Evolutionary conservation across 2,329 filamentous ascomycete genomes (phyloP).

Genomic region (Colletotrichum spinosum): DNA sequence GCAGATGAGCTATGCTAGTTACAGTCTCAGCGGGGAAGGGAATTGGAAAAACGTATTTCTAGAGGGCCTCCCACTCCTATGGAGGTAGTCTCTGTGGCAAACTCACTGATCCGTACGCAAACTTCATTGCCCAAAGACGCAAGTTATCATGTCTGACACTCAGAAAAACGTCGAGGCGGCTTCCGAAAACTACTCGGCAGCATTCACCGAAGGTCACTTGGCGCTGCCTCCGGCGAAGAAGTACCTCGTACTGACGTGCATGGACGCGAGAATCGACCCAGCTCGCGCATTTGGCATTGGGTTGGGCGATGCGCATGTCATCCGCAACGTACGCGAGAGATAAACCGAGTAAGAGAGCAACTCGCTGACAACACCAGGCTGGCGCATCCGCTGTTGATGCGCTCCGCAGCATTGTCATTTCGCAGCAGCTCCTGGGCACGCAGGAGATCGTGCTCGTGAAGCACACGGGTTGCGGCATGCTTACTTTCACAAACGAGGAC

Average conservation of each 20-base stretch:
- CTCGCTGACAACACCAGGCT: constrained; percentile 51
- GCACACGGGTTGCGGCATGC: constrained; percentile 80
- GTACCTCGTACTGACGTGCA: constrained; percentile 77
- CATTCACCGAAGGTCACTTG: constrained; percentile 75
- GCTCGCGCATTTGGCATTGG: constrained; percentile 75
- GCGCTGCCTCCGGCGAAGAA: constrained; percentile 77
- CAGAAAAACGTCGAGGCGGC: constrained; percentile 37
- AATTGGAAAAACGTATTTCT: constrained; percentile 11
- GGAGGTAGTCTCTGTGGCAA: background rate
- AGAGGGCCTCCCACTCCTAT: constrained; percentile 7
- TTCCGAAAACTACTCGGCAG: constrained; percentile 31
- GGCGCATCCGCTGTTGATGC: constrained; percentile 76
- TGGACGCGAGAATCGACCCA: constrained; percentile 82
- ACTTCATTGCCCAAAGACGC: background rate
- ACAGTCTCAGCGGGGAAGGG: constrained; percentile 2
- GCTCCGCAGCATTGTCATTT: constrained; percentile 80
- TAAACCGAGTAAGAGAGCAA: too few relatives aligned
- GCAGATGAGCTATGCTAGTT: too few relatives aligned
- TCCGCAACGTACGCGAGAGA: constrained; percentile 66
- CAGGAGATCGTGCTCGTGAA: constrained; percentile 80
- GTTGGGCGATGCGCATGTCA: constrained; percentile 82
- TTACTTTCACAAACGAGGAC: constrained; percentile 73
- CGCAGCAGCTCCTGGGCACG: constrained; percentile 82
- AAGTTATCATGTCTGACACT: constrained; percentile 27
- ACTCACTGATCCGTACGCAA: too few relatives aligned